Evolutionary conservation across 352 stramenopile genomes (phyloP).

Genomic region (Phytopythium delawarense): DNA sequence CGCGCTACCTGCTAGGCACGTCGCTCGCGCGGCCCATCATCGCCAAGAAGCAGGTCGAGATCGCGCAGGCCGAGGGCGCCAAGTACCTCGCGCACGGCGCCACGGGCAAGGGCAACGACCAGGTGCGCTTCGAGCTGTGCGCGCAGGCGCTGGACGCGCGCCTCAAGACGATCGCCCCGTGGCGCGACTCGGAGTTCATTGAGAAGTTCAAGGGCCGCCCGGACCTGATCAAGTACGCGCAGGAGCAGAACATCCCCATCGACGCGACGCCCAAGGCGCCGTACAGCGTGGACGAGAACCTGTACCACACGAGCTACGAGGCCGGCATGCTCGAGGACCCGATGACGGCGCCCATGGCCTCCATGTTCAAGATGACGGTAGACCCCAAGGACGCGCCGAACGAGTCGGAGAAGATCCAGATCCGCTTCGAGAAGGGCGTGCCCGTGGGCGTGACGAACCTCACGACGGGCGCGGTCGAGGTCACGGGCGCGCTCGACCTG

Average conservation of each 20-base stretch:
- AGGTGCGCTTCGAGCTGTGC: conserved; percentile 98
- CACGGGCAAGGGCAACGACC: conserved; percentile 99
- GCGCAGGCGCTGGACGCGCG: conserved; percentile 94
- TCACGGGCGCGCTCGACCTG: conserved; percentile 93
- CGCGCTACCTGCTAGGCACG: conserved; percentile 95
- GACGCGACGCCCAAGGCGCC: conserved; percentile 96
- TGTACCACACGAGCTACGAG: conserved; percentile 99
- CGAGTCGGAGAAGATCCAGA: conserved; percentile 84
- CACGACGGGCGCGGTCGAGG: conserved; percentile 65
- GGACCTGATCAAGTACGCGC: conserved; percentile 96
- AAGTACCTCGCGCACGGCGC: conserved; percentile 96
- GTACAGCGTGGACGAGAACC: conserved; percentile 98
- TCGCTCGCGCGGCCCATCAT: conserved; percentile 98
- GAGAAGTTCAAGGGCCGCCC: conserved; percentile 97
- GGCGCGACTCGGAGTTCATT: conserved; percentile 98
- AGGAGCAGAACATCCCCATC: conserved; percentile 96
- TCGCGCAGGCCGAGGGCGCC: conserved; percentile 88
- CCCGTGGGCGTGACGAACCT: conserved; percentile 93
- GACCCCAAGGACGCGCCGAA: conserved; percentile 94
- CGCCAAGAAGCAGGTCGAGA: conserved; percentile 95
- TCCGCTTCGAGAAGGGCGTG: conserved; percentile 96
- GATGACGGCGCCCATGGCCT: conserved; percentile 89
- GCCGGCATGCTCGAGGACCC: conserved; percentile 95
- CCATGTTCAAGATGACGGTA: conserved; percentile 99
- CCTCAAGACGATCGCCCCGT: conserved; percentile 96